Percentiles rank a stretch among this genome's conserved stretches.
phyloP scores from a whole-genome alignment of 805 yeast genomes.

The Starmerella ratchasimensis region DNA sequence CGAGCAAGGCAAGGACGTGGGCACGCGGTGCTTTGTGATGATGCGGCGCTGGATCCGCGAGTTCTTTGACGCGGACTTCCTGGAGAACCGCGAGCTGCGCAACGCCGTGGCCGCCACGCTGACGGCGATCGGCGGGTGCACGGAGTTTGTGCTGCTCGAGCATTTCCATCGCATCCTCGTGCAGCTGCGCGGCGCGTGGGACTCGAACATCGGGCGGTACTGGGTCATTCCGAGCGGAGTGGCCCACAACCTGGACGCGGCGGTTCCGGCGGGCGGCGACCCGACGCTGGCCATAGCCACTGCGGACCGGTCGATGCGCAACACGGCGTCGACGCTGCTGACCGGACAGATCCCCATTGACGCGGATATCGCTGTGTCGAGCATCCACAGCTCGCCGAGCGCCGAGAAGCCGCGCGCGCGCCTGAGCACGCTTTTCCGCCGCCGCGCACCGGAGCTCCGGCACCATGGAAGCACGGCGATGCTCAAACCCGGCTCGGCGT shows the following conservation, averaged over 20 bases:
- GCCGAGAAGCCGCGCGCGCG: conserved; percentile 8
- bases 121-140: conserved; percentile 19
- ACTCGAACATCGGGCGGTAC: conserved; percentile 26
- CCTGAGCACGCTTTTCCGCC: conserved; percentile 10
- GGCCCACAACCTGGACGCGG: conserved; percentile 17
- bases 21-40: conserved; percentile 73
- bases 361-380: conserved; percentile 17
- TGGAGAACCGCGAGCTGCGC: conserved; percentile 38
- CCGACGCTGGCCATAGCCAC: background rate
- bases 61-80: conserved; percentile 76
- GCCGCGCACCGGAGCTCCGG: too few relatives aligned
- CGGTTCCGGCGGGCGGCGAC: conserved; percentile 26
- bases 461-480: too few relatives aligned
- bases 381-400: conserved; percentile 15
- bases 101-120: conserved; percentile 9
- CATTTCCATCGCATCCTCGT: conserved; percentile 28
- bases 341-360: conserved; percentile 22
- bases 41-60: conserved; percentile 82
- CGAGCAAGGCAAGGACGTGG: conserved; percentile 45
- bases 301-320: background rate
- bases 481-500: too few relatives aligned
- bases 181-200: conserved; percentile 41
- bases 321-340: conserved; percentile 11
- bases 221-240: conserved; percentile 22
- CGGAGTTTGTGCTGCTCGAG: conserved; percentile 19